Conservation (phyloP, 2,329 filamentous ascomycete genomes). For the Neofusicoccum sp. region DNA sequence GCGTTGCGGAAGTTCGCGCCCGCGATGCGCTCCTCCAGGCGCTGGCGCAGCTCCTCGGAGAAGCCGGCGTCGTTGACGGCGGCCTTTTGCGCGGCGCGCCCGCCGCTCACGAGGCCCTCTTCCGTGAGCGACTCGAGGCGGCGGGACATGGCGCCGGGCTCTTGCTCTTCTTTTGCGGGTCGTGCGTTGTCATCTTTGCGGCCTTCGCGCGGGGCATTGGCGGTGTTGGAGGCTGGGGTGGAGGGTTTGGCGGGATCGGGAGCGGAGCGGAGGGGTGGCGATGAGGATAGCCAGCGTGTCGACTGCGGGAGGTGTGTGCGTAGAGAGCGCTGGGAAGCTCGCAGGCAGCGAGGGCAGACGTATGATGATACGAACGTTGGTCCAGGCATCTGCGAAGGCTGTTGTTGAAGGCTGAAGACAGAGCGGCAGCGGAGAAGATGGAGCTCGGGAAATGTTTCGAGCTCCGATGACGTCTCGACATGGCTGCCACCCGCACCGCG, state of each 20-base stretch:
- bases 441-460: not conserved
- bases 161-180: constrained; percentile 24
- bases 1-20: constrained; percentile 55
- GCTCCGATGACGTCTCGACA: constrained; percentile 11
- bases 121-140: constrained; percentile 61
- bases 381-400: not conserved
- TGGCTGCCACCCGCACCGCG: not conserved
- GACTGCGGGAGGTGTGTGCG: constrained; percentile 19
- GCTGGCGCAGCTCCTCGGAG: constrained; percentile 58
- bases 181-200: not conserved
- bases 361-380: constrained; percentile 21
- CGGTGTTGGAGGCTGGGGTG: constrained; percentile 23
- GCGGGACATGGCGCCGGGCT: constrained; percentile 57
- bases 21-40: constrained; percentile 59
- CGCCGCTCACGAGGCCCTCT: constrained; percentile 55
- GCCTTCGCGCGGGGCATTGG: constrained; percentile 15
- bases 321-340: constrained; percentile 24
- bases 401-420: not conserved
- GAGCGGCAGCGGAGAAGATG: not conserved
- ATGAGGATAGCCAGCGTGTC: constrained; percentile 15
- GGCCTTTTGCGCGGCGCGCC: constrained; percentile 54
- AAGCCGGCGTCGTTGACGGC: constrained; percentile 62
- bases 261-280: constrained; percentile 23
- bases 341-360: constrained; percentile 42
- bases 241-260: constrained; percentile 24